Conservation (phyloP, 225 moss, liverwort and hornwort genomes). For the Polytrichum formosum region DNA sequence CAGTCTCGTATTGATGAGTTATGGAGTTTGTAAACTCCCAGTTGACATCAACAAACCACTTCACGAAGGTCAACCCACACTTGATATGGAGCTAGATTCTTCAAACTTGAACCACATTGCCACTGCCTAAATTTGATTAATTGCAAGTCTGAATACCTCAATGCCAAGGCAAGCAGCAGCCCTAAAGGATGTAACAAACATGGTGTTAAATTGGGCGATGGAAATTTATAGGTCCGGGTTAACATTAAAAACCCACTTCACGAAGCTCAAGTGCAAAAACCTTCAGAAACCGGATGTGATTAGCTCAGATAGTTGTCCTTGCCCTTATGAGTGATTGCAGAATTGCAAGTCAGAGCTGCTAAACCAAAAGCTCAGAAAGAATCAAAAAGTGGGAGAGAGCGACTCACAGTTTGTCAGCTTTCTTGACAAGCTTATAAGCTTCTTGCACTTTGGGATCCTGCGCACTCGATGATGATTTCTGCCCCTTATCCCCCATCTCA, state of each 20-base stretch:
- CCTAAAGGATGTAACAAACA: no score
- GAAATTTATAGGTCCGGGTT: no score
- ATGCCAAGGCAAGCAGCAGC: no score
- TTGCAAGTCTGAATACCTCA: no score
- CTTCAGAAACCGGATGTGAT: not conserved
- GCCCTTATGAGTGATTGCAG: not conserved
- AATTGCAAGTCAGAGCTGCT: not conserved
- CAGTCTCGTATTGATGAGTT: no score
- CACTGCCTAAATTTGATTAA: no score
- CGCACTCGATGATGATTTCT: not conserved
- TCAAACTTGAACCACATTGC: no score
- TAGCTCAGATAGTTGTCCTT: no score
- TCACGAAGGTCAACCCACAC: not conserved
- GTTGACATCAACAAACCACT: not conserved
- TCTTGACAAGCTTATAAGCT: constrained; percentile 1
- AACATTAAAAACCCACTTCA: not conserved
- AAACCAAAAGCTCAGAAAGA: not conserved
- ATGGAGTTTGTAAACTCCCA: no score
- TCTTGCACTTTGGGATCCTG: constrained; percentile 4
- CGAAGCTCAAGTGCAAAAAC: not conserved
- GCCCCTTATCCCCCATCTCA: constrained; percentile 4
- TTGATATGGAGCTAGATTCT: no score
- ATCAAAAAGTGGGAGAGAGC: not conserved
- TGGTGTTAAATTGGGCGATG: no score
- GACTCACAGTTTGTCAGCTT: constrained; percentile 7